Evolutionary conservation across 2,329 filamentous ascomycete genomes (phyloP).

Genomic region (Elsinoe perseae): DNA sequence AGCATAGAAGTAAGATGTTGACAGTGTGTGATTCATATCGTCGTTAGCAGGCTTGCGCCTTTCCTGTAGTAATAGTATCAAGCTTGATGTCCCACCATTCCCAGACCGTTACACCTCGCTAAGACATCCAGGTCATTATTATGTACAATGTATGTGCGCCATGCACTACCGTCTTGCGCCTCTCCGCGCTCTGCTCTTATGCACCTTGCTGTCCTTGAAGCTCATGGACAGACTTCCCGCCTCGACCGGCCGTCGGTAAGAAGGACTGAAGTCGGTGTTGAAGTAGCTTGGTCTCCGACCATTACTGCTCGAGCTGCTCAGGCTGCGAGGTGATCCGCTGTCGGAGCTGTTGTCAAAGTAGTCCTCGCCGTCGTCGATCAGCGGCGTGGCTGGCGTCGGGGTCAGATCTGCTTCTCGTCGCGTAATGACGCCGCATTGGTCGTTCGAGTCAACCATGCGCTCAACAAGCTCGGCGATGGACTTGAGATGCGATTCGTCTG

Average conservation of each 20-base stretch:
- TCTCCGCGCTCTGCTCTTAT: conserved; percentile 8
- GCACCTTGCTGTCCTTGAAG: conserved; percentile 11
- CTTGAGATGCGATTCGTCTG: conserved; percentile 29
- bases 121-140: conserved; percentile 2
- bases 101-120: background rate
- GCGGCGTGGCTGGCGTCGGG: background rate
- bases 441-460: conserved; percentile 31
- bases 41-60: background rate
- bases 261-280: conserved; percentile 12
- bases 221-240: conserved; percentile 12
- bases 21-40: background rate
- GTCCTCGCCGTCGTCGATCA: conserved; percentile 15
- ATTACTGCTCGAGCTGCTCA: conserved; percentile 17
- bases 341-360: conserved; percentile 19
- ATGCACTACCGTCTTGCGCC: conserved; percentile 6
- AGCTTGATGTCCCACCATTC: background rate
- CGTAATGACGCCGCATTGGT: conserved; percentile 29
- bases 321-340: conserved; percentile 13
- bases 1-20: background rate
- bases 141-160: conserved; percentile 2
- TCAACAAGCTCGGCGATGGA: conserved; percentile 33
- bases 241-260: conserved; percentile 12
- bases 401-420: conserved; percentile 9
- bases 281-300: conserved; percentile 16
- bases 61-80: background rate